Evolutionary conservation across 1,284 basidiomycete species (phyloP), one percentile per base, ranked within the genome.

Genomic region (Coniferiporia sulphurascens): DNA sequence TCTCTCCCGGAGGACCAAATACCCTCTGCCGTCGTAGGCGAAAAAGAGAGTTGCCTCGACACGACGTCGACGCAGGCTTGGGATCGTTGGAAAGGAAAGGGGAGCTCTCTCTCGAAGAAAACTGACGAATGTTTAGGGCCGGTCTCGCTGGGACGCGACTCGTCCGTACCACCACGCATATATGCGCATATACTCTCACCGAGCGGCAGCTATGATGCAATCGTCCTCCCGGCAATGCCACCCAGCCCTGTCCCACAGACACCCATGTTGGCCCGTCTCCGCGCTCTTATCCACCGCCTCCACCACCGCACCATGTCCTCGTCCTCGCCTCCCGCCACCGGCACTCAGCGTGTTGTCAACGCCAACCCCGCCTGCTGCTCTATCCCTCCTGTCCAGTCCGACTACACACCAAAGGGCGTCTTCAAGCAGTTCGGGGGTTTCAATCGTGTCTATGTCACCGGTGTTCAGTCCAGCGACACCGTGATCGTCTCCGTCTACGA

Each of bases 401-500:
- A 80, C 62, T 84, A 84, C 70, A 69, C 68, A 6, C 78, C 81
- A 17, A 78, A 82, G 68, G 83, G 82, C 36, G 65, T 65, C 2
- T 79, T 70, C 69, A 78, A 79, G 65, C 58, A 77, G n/a, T 73
- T 72, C 60, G 74, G 67, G 21, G 71, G 71, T 9, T 75, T 76
- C 65, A 65, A 70, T 38, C 73, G 72, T 64, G 80, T 81, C 17
- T 84, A 84, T 66, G 73, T 83, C 4, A 79, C 80, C 8, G 81
- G 79, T 6, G 77, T 80, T 8, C 73, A 74, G 62, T 72, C 70
- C 19, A 75, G 76, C 54, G 72, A 78, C 49, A 76, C 77, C 56
- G 82, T 82, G 8, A 73, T 86, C 46, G 72, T 87, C 53, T 80
- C 78, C 60, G 78, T 86, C 49, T 86, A 77, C 65, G 85, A 87